Percentiles rank a stretch among this genome's conserved stretches.
Evolutionary conservation across 805 yeast genomes (phyloP).

Genomic region (Candida multigemmis): DNA sequence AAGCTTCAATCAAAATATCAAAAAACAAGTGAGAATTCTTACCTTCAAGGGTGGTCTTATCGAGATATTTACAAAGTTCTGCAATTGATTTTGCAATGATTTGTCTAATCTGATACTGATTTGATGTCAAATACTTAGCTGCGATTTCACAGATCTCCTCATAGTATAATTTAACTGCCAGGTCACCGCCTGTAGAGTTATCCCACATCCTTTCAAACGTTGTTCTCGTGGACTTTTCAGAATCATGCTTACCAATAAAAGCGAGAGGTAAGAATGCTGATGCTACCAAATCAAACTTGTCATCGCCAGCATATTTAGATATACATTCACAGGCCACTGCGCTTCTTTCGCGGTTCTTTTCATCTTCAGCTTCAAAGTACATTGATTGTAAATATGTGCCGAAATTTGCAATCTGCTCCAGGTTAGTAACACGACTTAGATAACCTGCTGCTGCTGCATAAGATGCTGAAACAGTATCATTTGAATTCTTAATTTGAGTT

Average conservation of each 20-base stretch:
- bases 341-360: conserved; percentile 40
- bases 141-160: conserved; percentile 55
- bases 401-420: conserved; percentile 44
- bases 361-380: conserved; percentile 53
- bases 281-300: conserved; percentile 53
- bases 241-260: conserved; percentile 69
- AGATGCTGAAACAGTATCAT: conserved; percentile 62
- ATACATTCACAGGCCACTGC: conserved; percentile 59
- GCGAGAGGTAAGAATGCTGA: conserved; percentile 68
- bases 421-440: conserved; percentile 52
- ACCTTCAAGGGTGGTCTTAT: conserved; percentile 33
- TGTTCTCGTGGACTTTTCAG: conserved; percentile 32
- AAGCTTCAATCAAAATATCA: conserved; percentile 46
- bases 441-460: conserved; percentile 80
- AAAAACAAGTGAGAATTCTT: conserved; percentile 25
- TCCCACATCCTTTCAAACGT: conserved; percentile 64
- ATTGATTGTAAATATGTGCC: conserved; percentile 38
- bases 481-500: conserved; percentile 58
- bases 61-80: conserved; percentile 47
- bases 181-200: conserved; percentile 71
- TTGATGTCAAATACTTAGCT: conserved; percentile 41
- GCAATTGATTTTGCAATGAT: conserved; percentile 63
- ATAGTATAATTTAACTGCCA: conserved; percentile 60
- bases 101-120: conserved; percentile 55
- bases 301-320: conserved; percentile 62